Evolutionary conservation across 192 early-diverging fungal species (phyloP).

Genomic region (Coemansia nantahalensis): DNA sequence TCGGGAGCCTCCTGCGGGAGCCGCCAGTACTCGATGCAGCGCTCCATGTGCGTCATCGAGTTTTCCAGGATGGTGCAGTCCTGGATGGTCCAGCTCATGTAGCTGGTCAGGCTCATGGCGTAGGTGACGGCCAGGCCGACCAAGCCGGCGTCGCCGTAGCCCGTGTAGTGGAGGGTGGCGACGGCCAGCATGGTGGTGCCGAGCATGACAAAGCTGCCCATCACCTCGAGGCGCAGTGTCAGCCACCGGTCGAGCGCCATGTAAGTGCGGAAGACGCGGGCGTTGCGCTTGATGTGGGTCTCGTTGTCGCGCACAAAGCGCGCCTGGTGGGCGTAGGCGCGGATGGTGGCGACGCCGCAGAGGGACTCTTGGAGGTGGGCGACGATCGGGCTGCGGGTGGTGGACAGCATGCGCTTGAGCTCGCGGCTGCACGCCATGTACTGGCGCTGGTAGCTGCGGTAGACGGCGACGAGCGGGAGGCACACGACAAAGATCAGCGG

Average conservation of each 20-base stretch:
- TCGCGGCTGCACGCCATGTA: slow-evolving; percentile 82
- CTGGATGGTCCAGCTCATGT: slow-evolving; percentile 74
- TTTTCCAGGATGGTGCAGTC: slow-evolving; percentile 70
- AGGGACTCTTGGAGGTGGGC: slow-evolving; percentile 81
- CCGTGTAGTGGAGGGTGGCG: slow-evolving; percentile 52
- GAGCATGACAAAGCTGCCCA: slow-evolving; percentile 75
- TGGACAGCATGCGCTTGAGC: slow-evolving; percentile 80
- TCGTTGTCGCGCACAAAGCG: slow-evolving; percentile 75
- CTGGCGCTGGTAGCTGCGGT: slow-evolving; percentile 69
- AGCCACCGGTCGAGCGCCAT: slow-evolving; percentile 72
- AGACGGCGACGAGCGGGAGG: slow-evolving; percentile 71
- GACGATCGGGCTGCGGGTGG: slow-evolving; percentile 78
- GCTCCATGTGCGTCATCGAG: slow-evolving; percentile 64
- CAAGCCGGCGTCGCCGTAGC: slow-evolving; percentile 55
- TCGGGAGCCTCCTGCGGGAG: slow-evolving; percentile 41
- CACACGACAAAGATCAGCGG: slow-evolving; percentile 72
- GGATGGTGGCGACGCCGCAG: slow-evolving; percentile 78
- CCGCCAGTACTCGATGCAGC: slow-evolving; percentile 48
- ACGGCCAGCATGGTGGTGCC: slow-evolving; percentile 74
- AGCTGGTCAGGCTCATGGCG: slow-evolving; percentile 72
- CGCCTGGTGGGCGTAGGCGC: slow-evolving; percentile 78
- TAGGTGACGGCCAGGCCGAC: slow-evolving; percentile 81
- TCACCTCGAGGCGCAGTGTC: slow-evolving; percentile 73
- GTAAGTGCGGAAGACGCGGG: slow-evolving; percentile 72
- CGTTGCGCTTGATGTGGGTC: slow-evolving; percentile 67